Percentiles rank a stretch among this genome's conserved stretches.
Evolutionary conservation across 192 early-diverging fungal species (phyloP).

Genomic region (Coemansia sp.): DNA sequence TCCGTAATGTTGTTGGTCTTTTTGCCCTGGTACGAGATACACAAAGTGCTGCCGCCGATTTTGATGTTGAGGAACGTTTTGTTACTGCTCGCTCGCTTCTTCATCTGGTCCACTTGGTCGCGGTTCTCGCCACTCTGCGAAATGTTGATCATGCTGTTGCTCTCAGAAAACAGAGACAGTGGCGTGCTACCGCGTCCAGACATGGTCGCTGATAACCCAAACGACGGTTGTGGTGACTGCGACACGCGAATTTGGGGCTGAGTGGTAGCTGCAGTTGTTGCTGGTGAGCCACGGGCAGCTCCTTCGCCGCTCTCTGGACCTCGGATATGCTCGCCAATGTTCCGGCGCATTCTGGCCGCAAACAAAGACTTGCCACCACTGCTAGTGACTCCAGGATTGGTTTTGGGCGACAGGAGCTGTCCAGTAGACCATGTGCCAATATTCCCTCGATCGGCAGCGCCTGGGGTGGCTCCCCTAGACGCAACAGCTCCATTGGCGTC

Average conservation of each 20-base stretch:
- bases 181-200: slow-evolving; percentile 28
- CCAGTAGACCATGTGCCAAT: neutral
- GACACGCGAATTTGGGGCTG: neutral
- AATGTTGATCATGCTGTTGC: slow-evolving; percentile 31
- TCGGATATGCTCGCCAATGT: slow-evolving; percentile 15
- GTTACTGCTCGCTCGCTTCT: slow-evolving; percentile 79
- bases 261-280: neutral
- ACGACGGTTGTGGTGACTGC: slow-evolving; percentile 19
- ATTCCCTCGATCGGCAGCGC: neutral
- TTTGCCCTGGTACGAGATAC: slow-evolving; percentile 83
- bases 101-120: slow-evolving; percentile 77
- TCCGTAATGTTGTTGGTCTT: slow-evolving; percentile 48
- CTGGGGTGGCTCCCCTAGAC: neutral
- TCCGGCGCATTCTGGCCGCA: slow-evolving; percentile 20
- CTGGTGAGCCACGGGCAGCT: neutral
- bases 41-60: slow-evolving; percentile 76
- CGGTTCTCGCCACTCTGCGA: slow-evolving; percentile 41
- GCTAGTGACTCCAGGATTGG: too few relatives aligned
- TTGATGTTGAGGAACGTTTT: slow-evolving; percentile 91
- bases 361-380: slow-evolving; percentile 13
- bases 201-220: slow-evolving; percentile 28
- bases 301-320: neutral
- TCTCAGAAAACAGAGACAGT: slow-evolving; percentile 29
- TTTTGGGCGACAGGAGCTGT: neutral
- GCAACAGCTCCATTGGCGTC: neutral